Conservation (phyloP, 306 rosid genomes). For the Rubus parviflorus region DNA sequence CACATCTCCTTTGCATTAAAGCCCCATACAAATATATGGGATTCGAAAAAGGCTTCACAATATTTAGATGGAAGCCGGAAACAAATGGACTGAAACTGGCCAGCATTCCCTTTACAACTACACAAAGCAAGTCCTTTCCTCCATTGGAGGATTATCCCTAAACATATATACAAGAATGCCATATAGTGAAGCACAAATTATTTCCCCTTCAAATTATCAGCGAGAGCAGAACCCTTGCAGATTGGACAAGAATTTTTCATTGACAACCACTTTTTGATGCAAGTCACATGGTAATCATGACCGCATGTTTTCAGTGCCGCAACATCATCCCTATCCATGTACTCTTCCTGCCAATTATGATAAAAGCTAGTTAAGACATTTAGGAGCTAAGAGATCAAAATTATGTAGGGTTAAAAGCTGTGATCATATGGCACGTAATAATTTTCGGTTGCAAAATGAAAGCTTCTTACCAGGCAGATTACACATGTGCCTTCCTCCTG, state of each 20-base stretch:
- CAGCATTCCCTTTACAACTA: slow-evolving; percentile 38
- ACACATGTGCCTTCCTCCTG: slow-evolving; percentile 75
- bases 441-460: slow-evolving; percentile 3
- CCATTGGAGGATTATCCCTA: slow-evolving; percentile 42
- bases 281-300: slow-evolving; percentile 78
- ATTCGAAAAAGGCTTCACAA: slow-evolving; percentile 39
- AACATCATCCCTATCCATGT: slow-evolving; percentile 79
- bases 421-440: not conserved
- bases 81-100: slow-evolving; percentile 43
- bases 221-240: slow-evolving; percentile 62
- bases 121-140: slow-evolving; percentile 35
- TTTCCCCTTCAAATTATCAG: slow-evolving; percentile 51
- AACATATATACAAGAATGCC: slow-evolving; percentile 36
- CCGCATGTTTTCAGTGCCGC: slow-evolving; percentile 67
- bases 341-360: slow-evolving; percentile 64
- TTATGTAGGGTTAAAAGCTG: not conserved
- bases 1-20: not conserved
- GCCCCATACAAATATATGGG: not conserved
- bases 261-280: slow-evolving; percentile 80
- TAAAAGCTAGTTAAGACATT: not conserved
- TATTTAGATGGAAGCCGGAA: slow-evolving; percentile 46
- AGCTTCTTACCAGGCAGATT: slow-evolving; percentile 63
- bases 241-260: slow-evolving; percentile 78
- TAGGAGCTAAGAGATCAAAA: not conserved
- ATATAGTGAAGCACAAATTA: slow-evolving; percentile 31